Conservation (phyloP, 2,329 filamentous ascomycete genomes). For the Aspergillus uvarum region DNA sequence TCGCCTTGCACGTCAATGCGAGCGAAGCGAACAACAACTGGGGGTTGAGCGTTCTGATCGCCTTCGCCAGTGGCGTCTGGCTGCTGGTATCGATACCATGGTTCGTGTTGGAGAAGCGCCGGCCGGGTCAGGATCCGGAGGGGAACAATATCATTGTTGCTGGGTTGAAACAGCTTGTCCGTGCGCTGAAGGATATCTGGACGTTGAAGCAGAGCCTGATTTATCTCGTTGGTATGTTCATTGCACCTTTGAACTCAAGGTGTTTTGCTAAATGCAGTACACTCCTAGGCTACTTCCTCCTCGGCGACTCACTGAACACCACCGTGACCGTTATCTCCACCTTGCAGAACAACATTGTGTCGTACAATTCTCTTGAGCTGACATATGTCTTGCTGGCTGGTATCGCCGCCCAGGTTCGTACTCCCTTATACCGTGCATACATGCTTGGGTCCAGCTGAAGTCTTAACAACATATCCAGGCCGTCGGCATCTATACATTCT, state of each 20-base stretch:
- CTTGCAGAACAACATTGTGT: slow-evolving; percentile 64
- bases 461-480: slow-evolving; percentile 23
- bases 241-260: neutral
- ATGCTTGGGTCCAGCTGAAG: neutral
- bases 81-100: slow-evolving; percentile 63
- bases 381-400: slow-evolving; percentile 68
- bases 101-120: slow-evolving; percentile 64
- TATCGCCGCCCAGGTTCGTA: slow-evolving; percentile 58
- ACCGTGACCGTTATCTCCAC: slow-evolving; percentile 68
- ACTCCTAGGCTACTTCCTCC: slow-evolving; percentile 58
- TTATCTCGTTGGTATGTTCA: slow-evolving; percentile 57
- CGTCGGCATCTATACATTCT: slow-evolving; percentile 62
- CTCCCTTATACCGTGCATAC: neutral
- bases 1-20: slow-evolving; percentile 59
- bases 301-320: slow-evolving; percentile 69
- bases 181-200: slow-evolving; percentile 61
- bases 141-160: slow-evolving; percentile 53
- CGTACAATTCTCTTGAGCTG: slow-evolving; percentile 63
- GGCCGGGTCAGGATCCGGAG: slow-evolving; percentile 57
- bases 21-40: slow-evolving; percentile 63
- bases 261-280: neutral
- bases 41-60: slow-evolving; percentile 64
- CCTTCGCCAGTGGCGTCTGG: slow-evolving; percentile 65
- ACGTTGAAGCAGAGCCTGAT: slow-evolving; percentile 64
- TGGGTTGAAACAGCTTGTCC: slow-evolving; percentile 62